Conservation (phyloP, 441 rosid species). For the Gossypium armourianum region DNA sequence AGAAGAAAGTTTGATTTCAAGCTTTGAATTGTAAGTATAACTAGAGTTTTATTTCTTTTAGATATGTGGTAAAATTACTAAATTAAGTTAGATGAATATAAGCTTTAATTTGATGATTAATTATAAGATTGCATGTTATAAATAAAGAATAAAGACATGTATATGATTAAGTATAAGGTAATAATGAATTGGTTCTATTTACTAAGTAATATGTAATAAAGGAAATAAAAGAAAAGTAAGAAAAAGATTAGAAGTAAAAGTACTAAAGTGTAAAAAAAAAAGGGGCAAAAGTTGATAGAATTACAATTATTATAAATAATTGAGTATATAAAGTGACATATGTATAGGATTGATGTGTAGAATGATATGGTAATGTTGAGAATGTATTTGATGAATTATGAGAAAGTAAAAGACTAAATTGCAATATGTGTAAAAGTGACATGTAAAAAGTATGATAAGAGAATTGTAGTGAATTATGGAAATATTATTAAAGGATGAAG, state of each 20-base stretch:
- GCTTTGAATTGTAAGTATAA: neutral
- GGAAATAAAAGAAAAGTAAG: neutral
- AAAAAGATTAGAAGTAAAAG: neutral
- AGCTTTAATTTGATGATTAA: neutral
- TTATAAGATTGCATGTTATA: neutral
- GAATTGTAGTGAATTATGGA: neutral
- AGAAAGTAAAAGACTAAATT: neutral
- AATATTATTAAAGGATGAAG: neutral
- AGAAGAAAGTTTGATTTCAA: neutral
- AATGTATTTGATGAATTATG: neutral
- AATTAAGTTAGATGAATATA: neutral
- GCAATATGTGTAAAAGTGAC: neutral
- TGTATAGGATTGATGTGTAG: neutral
- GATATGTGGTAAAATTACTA: neutral
- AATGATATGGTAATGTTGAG: neutral
- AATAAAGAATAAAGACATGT: neutral
- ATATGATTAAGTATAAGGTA: neutral
- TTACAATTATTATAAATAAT: too few species aligned
- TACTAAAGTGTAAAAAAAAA: neutral
- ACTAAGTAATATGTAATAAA: neutral
- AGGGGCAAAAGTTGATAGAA: neutral
- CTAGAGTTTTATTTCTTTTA: neutral
- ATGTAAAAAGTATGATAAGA: neutral
- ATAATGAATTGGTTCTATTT: neutral
- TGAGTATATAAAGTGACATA: neutral